Conservation (phyloP, 257 asterid genomes). For the Apocynum venetum region DNA sequence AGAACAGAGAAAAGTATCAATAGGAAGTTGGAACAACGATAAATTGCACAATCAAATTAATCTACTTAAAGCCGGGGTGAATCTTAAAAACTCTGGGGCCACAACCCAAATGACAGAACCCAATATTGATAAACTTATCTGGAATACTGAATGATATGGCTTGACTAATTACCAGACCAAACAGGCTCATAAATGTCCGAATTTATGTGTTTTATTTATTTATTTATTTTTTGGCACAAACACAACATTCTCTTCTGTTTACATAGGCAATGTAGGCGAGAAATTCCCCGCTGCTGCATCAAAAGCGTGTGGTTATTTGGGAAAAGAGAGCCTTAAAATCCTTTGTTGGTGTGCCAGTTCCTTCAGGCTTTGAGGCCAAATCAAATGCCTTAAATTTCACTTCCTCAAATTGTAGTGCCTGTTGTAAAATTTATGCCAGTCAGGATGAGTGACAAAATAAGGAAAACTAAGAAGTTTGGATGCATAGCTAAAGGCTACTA, state of each 20-base stretch:
- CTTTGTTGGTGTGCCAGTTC: constrained; percentile 65
- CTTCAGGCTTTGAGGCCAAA: constrained; percentile 88
- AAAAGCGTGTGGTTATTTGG: constrained; percentile 59
- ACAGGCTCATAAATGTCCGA: background rate
- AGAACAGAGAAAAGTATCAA: too few species aligned
- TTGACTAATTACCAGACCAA: too few species aligned
- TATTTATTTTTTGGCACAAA: too few species aligned
- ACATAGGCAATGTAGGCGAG: background rate
- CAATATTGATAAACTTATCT: too few species aligned
- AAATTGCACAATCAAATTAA: too few species aligned
- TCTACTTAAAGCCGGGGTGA: too few species aligned
- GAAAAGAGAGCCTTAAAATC: constrained; percentile 88
- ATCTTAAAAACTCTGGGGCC: too few species aligned
- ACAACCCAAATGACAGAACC: too few species aligned
- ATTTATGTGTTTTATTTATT: too few species aligned
- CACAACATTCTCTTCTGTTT: background rate
- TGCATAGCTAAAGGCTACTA: background rate
- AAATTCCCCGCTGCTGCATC: constrained; percentile 19
- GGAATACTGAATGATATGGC: too few species aligned
- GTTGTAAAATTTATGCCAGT: constrained; percentile 10
- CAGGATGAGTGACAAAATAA: background rate
- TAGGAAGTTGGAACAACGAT: too few species aligned
- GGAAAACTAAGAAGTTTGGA: background rate
- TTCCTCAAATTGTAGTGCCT: constrained; percentile 85
- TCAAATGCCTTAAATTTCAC: constrained; percentile 81